Conservation (phyloP, 2,329 filamentous ascomycete genomes). For the Nigrospora osmanthi region DNA sequence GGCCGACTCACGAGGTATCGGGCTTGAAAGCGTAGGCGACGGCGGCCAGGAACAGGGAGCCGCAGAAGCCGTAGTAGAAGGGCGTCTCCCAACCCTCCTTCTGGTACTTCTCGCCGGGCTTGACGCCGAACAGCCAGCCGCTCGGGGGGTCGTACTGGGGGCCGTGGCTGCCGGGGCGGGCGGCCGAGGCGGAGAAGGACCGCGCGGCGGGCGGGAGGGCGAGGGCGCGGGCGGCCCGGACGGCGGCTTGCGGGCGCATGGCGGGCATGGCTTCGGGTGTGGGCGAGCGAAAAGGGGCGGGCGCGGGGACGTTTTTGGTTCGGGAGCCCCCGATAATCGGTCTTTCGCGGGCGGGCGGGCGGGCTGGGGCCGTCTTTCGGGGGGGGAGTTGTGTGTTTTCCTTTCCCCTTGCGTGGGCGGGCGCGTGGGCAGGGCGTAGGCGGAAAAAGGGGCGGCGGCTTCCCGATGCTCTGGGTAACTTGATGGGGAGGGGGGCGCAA, state of each 20-base stretch:
- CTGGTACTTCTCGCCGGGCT: conserved; percentile 91
- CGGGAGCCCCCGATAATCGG: no score
- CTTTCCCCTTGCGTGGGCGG: no score
- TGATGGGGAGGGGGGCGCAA: no score
- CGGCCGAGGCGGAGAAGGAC: conserved; percentile 36
- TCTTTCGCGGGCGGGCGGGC: no score
- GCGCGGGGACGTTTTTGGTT: no score
- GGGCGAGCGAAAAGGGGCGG: background rate
- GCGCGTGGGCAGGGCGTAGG: no score
- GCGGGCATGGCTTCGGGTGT: conserved; percentile 14
- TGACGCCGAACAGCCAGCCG: conserved; percentile 90
- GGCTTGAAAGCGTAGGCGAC: conserved; percentile 94
- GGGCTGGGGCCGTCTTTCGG: no score
- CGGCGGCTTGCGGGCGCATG: conserved; percentile 17
- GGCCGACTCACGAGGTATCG: conserved; percentile 81
- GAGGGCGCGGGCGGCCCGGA: conserved; percentile 19
- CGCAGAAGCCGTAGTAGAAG: conserved; percentile 79
- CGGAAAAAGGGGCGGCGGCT: no score
- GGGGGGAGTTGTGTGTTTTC: no score
- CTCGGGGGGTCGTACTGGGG: conserved; percentile 81
- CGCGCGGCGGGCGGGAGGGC: conserved; percentile 11
- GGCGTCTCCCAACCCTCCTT: conserved; percentile 93
- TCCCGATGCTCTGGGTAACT: no score
- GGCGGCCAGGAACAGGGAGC: conserved; percentile 62
- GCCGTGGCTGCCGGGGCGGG: conserved; percentile 48